Conservation (phyloP, 2,329 filamentous ascomycete species). For the Ceratocystis papillata region DNA sequence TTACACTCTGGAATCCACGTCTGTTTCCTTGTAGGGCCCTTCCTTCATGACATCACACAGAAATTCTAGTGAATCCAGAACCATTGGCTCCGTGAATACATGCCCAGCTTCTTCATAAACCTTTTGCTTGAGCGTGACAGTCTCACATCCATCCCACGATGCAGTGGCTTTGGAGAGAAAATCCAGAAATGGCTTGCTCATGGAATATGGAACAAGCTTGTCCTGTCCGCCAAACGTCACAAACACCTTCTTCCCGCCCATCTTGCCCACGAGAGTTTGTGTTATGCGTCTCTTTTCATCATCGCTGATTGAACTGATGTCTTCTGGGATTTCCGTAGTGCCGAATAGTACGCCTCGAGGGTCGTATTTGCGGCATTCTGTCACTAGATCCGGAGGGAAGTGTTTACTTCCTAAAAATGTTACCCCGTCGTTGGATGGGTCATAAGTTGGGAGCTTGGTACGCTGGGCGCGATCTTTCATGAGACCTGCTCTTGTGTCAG, state of each 20-base stretch:
- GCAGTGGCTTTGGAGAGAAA: constrained; percentile 47
- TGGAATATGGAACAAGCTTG: constrained; percentile 59
- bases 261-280: constrained; percentile 31
- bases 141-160: constrained; percentile 46
- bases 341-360: constrained; percentile 65
- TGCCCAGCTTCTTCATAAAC: constrained; percentile 61
- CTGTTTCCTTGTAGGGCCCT: constrained; percentile 26
- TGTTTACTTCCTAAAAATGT: constrained; percentile 65
- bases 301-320: constrained; percentile 30
- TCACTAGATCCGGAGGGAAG: constrained; percentile 60
- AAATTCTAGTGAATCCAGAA: constrained; percentile 53
- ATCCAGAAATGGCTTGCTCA: constrained; percentile 48
- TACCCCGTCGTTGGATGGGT: constrained; percentile 43
- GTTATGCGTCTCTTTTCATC: constrained; percentile 38
- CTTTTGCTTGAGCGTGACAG: constrained; percentile 50
- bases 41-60: constrained; percentile 40
- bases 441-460: constrained; percentile 54
- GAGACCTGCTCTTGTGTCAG: constrained; percentile 36
- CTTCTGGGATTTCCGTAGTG: constrained; percentile 32
- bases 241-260: constrained; percentile 54
- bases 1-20: constrained; percentile 18
- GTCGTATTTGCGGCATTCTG: constrained; percentile 55
- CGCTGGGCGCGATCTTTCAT: constrained; percentile 68
- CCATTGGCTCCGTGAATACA: constrained; percentile 57
- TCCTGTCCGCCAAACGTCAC: constrained; percentile 56